A percentile compares a stretch with the other conserved stretches of the same genome.
Conservation (phyloP, 345 rosid genomes). For the Populus nigra region DNA sequence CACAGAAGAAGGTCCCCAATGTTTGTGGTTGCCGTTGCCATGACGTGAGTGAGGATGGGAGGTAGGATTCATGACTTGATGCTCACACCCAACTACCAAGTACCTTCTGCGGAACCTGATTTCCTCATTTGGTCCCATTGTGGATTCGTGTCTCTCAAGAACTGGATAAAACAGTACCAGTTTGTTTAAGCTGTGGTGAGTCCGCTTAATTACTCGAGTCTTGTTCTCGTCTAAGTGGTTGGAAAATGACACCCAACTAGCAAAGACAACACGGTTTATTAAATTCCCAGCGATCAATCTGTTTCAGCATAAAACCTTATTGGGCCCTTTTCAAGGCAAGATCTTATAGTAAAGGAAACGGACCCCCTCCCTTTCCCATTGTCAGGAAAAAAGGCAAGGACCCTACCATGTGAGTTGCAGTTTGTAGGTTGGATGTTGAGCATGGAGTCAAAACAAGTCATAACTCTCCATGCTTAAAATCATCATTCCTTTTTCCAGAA, state of each 20-base stretch:
- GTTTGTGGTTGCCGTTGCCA: not conserved
- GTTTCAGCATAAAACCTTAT: too few species aligned
- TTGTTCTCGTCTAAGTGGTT: not conserved
- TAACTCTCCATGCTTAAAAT: slow-evolving; percentile 10
- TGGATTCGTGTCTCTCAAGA: not conserved
- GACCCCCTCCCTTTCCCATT: too few species aligned
- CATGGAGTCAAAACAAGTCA: slow-evolving; percentile 27
- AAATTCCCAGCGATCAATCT: not conserved
- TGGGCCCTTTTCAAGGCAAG: too few species aligned
- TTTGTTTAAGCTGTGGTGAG: too few species aligned
- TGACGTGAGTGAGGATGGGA: too few species aligned
- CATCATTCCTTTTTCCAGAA: slow-evolving; percentile 12
- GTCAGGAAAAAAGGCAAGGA: not conserved
- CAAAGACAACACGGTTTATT: not conserved
- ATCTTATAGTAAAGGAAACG: too few species aligned
- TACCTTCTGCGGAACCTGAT: not conserved
- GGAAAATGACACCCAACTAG: not conserved
- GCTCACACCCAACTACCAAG: not conserved
- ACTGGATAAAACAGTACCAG: too few species aligned
- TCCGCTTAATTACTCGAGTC: not conserved
- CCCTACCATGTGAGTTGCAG: slow-evolving; percentile 34
- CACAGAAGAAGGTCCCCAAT: not conserved
- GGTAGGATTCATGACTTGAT: not conserved
- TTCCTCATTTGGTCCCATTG: not conserved
- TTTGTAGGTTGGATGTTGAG: slow-evolving; percentile 8